A percentile compares a stretch with the other conserved stretches of the same genome.
phyloP scores from a whole-genome alignment of 2,329 filamentous ascomycete genomes.

The Fusarium tjaetaba region DNA sequence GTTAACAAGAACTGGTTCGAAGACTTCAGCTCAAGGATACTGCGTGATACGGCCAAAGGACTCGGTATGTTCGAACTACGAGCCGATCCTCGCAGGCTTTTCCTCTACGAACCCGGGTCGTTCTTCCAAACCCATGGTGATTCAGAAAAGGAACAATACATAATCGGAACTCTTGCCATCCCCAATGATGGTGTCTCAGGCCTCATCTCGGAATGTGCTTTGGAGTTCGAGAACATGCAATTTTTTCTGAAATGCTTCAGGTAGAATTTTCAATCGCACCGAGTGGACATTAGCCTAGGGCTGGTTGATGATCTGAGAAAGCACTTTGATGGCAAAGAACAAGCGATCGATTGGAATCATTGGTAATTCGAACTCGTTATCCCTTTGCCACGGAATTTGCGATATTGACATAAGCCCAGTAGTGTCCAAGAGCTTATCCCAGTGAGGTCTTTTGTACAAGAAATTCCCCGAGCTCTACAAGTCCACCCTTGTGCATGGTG shows the following conservation, averaged over 20 bases:
- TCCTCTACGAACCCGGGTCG: slow-evolving; percentile 24
- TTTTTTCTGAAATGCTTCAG: not conserved
- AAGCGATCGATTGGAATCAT: slow-evolving; percentile 1
- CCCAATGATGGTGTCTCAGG: not conserved
- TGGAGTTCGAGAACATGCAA: not conserved
- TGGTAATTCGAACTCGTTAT: not conserved
- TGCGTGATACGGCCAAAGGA: not conserved
- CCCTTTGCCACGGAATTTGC: not conserved
- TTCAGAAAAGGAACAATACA: slow-evolving; percentile 2
- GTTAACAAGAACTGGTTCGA: not conserved
- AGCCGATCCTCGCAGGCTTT: slow-evolving; percentile 17
- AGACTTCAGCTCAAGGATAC: not conserved
- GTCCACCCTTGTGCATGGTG: not conserved
- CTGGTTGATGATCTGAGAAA: not conserved
- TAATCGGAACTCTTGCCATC: slow-evolving; percentile 14
- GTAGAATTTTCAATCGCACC: not conserved
- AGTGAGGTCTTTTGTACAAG: not conserved
- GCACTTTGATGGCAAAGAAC: not conserved
- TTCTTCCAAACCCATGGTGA: slow-evolving; percentile 23
- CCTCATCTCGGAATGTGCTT: slow-evolving; percentile 11
- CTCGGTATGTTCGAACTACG: not conserved
- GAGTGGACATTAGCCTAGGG: not conserved
- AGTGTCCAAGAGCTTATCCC: not conserved
- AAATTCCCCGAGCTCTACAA: not conserved
- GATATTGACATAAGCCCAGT: not conserved